phyloP scores from a whole-genome alignment of 179 eudicot genomes.

The Vitellaria paradoxa region DNA sequence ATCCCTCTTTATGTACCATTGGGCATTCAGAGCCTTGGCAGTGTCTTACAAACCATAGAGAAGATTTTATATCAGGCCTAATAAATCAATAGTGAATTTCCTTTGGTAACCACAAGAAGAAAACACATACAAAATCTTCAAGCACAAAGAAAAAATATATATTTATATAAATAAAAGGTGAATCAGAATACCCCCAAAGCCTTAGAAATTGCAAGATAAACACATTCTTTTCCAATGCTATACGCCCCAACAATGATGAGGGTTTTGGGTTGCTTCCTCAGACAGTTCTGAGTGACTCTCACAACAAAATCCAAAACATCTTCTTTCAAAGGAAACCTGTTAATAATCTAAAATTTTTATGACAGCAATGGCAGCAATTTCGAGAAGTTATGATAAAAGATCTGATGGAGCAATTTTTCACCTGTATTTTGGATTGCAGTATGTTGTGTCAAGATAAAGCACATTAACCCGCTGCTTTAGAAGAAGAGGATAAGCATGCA shows the following conservation, averaged over 20 bases:
- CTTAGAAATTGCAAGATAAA: constrained; percentile 59
- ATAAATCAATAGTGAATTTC: not conserved
- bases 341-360: not conserved
- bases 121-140: not conserved
- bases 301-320: constrained; percentile 54
- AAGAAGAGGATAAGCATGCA: constrained; percentile 57
- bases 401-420: constrained; percentile 12
- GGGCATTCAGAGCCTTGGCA: not conserved
- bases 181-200: constrained; percentile 44
- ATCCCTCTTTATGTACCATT: not conserved
- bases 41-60: not conserved
- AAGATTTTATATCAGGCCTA: not conserved
- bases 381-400: not conserved
- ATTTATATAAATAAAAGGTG: not conserved
- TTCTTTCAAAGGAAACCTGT: constrained; percentile 67
- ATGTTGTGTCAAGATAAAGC: constrained; percentile 68
- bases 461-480: constrained; percentile 34
- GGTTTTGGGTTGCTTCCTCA: constrained; percentile 51
- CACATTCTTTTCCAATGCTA: constrained; percentile 72
- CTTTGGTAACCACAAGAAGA: too few species aligned
- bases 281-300: constrained; percentile 34
- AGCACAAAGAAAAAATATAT: not conserved
- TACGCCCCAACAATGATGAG: constrained; percentile 68
- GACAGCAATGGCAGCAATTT: not conserved
- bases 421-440: constrained; percentile 73